phyloP scores from a whole-genome alignment of 1,284 basidiomycete species.

The Apiotrichum montevideense region DNA sequence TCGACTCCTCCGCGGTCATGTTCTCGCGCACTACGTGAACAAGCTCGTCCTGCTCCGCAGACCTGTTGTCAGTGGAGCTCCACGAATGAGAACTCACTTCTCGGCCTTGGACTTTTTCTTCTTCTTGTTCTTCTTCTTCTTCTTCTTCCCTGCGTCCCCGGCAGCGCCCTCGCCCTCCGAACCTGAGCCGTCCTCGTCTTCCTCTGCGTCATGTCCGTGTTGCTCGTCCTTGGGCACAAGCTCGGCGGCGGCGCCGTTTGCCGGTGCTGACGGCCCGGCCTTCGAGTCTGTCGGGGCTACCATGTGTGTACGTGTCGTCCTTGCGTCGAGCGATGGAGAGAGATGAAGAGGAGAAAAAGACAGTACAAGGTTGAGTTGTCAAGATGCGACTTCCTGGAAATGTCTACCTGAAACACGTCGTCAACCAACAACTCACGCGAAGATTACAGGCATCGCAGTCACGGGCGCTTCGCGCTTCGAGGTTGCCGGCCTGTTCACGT shows the following conservation, averaged over 20 bases:
- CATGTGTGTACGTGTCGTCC: background rate
- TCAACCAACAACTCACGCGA: too few relatives aligned
- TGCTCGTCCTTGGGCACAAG: slow-evolving; percentile 10
- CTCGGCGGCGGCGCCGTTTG: background rate
- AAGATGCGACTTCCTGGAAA: too few relatives aligned
- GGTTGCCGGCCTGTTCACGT: too few relatives aligned
- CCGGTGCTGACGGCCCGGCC: background rate
- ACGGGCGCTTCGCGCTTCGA: too few relatives aligned
- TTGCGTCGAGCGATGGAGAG: background rate
- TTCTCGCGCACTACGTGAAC: slow-evolving; percentile 12
- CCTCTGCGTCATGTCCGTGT: slow-evolving; percentile 10
- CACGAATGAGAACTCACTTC: slow-evolving; percentile 11
- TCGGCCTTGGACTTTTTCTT: slow-evolving; percentile 41
- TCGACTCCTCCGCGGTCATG: slow-evolving; percentile 5
- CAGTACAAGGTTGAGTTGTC: too few relatives aligned
- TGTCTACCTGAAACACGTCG: too few relatives aligned
- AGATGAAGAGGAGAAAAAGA: background rate
- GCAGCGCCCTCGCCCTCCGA: slow-evolving; percentile 16
- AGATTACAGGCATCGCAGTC: too few relatives aligned
- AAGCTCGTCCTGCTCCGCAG: slow-evolving; percentile 21
- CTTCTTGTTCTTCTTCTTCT: slow-evolving; percentile 25
- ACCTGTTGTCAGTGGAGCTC: slow-evolving; percentile 1
- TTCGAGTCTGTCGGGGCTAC: slow-evolving; percentile 2
- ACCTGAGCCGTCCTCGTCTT: slow-evolving; percentile 6
- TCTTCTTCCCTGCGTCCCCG: slow-evolving; percentile 19